A percentile compares a stretch with the other conserved stretches of the same genome.
Conservation (phyloP, 1,284 basidiomycete species). For the Trametes pubescens region DNA sequence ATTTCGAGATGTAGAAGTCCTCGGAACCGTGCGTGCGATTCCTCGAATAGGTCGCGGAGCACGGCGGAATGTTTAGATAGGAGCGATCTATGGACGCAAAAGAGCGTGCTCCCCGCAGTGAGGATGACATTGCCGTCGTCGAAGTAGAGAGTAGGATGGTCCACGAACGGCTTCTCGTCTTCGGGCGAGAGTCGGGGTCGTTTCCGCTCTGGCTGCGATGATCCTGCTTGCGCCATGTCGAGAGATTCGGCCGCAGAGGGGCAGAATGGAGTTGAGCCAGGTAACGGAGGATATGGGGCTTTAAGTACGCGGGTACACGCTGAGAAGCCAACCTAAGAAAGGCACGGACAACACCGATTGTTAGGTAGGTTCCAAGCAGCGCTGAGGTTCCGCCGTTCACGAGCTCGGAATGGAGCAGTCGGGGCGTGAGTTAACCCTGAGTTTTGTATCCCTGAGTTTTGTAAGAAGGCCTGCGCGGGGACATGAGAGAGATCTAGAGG, state of each 20-base stretch:
- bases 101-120: conserved; percentile 32
- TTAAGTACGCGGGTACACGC: background rate
- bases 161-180: conserved; percentile 29
- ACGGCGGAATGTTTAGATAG: conserved; percentile 40
- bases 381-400: background rate
- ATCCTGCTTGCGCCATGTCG: background rate
- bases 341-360: background rate
- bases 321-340: background rate
- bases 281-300: background rate
- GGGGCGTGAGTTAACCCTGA: no score
- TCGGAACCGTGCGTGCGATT: conserved; percentile 33
- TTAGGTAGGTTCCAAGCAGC: background rate
- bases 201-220: conserved; percentile 20
- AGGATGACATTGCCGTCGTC: conserved; percentile 45
- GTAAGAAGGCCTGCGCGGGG: no score
- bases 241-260: background rate
- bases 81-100: conserved; percentile 41
- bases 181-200: conserved; percentile 17
- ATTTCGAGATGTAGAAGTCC: conserved; percentile 38
- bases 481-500: no score
- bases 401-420: no score
- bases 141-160: conserved; percentile 42
- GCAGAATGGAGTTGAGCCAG: background rate
- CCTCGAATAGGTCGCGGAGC: conserved; percentile 38
- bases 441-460: no score